A percentile compares a stretch with the other conserved stretches of the same genome.
phyloP scores from a whole-genome alignment of 2,329 filamentous ascomycete genomes.

The Ploettnerulaceae sp. region DNA sequence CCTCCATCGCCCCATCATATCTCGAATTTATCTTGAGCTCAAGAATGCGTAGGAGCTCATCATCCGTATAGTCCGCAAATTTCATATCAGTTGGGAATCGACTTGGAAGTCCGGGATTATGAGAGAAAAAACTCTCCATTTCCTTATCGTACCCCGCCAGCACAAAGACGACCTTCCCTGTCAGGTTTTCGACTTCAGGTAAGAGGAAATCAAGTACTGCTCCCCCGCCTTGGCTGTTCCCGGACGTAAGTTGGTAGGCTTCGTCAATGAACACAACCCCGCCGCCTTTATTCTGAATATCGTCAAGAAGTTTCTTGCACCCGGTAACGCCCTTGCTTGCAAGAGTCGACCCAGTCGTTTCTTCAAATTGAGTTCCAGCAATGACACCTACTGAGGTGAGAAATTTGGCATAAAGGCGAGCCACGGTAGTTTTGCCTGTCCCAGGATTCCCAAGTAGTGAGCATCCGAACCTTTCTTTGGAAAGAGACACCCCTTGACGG shows the following conservation, averaged over 20 bases:
- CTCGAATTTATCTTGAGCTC: slow-evolving; percentile 42
- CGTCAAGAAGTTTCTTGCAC: slow-evolving; percentile 35
- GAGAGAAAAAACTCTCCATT: slow-evolving; percentile 72
- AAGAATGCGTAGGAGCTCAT: slow-evolving; percentile 60
- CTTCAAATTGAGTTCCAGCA: slow-evolving; percentile 33
- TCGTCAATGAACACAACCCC: slow-evolving; percentile 74
- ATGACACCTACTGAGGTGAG: slow-evolving; percentile 35
- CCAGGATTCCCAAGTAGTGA: too few species aligned
- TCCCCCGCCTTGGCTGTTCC: slow-evolving; percentile 61
- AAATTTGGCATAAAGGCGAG: slow-evolving; percentile 62
- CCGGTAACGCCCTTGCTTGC: slow-evolving; percentile 54
- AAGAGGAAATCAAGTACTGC: slow-evolving; percentile 46
- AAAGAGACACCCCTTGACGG: too few species aligned
- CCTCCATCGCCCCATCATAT: slow-evolving; percentile 51
- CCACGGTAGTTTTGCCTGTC: slow-evolving; percentile 67
- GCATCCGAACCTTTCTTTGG: too few species aligned
- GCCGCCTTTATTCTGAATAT: too few species aligned
- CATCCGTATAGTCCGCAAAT: slow-evolving; percentile 65
- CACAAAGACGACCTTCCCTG: slow-evolving; percentile 40
- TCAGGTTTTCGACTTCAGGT: slow-evolving; percentile 55
- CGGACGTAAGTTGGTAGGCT: slow-evolving; percentile 58
- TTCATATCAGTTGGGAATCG: slow-evolving; percentile 61
- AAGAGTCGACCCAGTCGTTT: slow-evolving; percentile 54
- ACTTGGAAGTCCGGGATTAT: slow-evolving; percentile 67
- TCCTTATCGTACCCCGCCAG: slow-evolving; percentile 40